Percentiles rank a stretch among this genome's conserved stretches.
These are phyloP conservation scores for Oenanthe sinensis DNA, from an alignment of 129 eudicot genomes.

Conservation along the genomic window DNA sequence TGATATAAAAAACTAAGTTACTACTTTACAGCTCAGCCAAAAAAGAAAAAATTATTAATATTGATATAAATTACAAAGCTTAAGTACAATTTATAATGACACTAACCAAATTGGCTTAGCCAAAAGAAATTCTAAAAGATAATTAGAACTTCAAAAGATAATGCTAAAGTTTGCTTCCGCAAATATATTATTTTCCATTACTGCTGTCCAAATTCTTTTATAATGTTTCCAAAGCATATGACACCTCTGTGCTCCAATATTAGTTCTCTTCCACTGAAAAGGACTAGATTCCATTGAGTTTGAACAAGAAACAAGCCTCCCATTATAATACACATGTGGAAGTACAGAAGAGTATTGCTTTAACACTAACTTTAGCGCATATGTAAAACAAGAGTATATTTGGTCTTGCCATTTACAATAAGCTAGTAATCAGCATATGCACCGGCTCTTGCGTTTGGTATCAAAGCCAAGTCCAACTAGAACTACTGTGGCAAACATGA, in stretches of 20 bases:
- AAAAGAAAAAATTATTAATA: neutral
- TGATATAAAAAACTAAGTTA: neutral
- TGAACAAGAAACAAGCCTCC: neutral
- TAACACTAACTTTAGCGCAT: neutral
- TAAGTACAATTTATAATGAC: neutral
- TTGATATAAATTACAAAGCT: neutral
- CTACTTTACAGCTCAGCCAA: neutral
- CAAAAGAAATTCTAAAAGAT: neutral
- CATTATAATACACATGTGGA: neutral
- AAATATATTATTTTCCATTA: neutral
- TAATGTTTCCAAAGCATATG: neutral
- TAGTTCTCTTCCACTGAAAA: neutral
- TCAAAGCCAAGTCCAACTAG: neutral
- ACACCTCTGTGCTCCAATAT: neutral
- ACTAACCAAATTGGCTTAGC: neutral
- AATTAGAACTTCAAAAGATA: neutral
- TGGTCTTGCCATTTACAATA: neutral
- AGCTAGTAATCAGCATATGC: neutral
- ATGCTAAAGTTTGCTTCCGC: neutral
- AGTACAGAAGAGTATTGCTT: neutral
- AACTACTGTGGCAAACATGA: neutral
- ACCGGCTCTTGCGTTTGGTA: neutral
- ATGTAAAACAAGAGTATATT: neutral
- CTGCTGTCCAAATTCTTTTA: neutral
- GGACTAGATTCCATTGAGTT: neutral